Evolutionary conservation across 2,329 filamentous ascomycete species (phyloP).

Genomic region (Cylindrodendrum hubeiense): DNA sequence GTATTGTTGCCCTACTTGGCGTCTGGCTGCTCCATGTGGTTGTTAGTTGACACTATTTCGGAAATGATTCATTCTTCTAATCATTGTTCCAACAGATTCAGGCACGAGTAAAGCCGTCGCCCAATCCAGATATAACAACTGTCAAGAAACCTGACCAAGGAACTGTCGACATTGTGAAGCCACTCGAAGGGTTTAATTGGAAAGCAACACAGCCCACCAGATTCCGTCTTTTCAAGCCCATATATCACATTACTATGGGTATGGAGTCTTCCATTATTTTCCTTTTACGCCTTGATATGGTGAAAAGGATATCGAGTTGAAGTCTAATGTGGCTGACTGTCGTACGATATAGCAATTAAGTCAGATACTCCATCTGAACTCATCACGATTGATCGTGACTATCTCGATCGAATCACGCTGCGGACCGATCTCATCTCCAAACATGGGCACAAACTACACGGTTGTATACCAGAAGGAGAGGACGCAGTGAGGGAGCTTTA

Average conservation of each 20-base stretch:
- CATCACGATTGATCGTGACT: slow-evolving; percentile 63
- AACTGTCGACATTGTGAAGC: background rate
- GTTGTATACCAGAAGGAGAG: slow-evolving; percentile 53
- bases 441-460: slow-evolving; percentile 55
- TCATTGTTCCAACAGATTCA: background rate
- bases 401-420: slow-evolving; percentile 55
- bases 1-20: too few relatives aligned
- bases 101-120: background rate
- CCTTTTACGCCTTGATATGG: too few relatives aligned
- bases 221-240: slow-evolving; percentile 5
- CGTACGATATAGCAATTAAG: slow-evolving; percentile 25
- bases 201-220: background rate
- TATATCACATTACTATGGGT: slow-evolving; percentile 11
- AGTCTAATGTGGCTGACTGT: too few relatives aligned
- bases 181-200: slow-evolving; percentile 1
- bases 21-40: too few relatives aligned
- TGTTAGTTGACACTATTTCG: too few relatives aligned
- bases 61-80: too few relatives aligned
- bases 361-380: slow-evolving; percentile 59
- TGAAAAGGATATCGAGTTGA: background rate
- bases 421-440: slow-evolving; percentile 52
- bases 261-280: background rate
- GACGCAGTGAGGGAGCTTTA: slow-evolving; percentile 61
- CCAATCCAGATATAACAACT: background rate
- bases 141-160: background rate